Evolutionary conservation across 345 rosid genomes (phyloP), one percentile per base, ranked within the genome.

Genomic region (Pseudoturritis turrita): DNA sequence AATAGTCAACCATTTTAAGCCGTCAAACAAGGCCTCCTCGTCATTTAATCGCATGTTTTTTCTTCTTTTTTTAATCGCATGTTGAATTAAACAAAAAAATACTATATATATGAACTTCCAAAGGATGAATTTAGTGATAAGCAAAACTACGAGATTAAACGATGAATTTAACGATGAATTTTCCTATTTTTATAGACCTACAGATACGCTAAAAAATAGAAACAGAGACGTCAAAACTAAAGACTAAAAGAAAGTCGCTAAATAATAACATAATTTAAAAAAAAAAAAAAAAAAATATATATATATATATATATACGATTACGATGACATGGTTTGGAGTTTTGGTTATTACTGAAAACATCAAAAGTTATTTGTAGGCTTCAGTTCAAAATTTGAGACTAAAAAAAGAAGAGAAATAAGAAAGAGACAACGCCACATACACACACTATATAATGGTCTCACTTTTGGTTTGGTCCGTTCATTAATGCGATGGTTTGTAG

Each of bases 391-490:
- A 8, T 9, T 23, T 7, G 11, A 39, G 39, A 18, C 10, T 11
- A 6, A 0, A 19, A 10, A 62, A 13, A 28, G n/a, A n/a, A n/a
- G n/a, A 29, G 14, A 8, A 18, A 33, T 2, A 26, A 65, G 52
- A 73, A 62, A 41, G 25, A 21, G 65, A 37, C 36, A 59, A 74
- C 7, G 50, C 66, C 74, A 70, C 67, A 17, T 49, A 50, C 33
- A 54, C 43, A 22, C 33, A 54, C 43, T 22, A 9, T 63, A 54
- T 22, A 58, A 50, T 74, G 62, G 49, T 67, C 39, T 59, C 56
- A 43, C 63, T 51, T 49, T 17, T 53, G 28, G 74, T 75, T 61
- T 60, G 57, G 70, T 43, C 78, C 62, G 68, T 47, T 60, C 69
- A 51, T 60, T 43, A 60, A 60, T 68, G 68, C 52, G n/a, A 31